Evolutionary conservation across 2,329 filamentous ascomycete species (phyloP).

Genomic region (Ciborinia camelliae): DNA sequence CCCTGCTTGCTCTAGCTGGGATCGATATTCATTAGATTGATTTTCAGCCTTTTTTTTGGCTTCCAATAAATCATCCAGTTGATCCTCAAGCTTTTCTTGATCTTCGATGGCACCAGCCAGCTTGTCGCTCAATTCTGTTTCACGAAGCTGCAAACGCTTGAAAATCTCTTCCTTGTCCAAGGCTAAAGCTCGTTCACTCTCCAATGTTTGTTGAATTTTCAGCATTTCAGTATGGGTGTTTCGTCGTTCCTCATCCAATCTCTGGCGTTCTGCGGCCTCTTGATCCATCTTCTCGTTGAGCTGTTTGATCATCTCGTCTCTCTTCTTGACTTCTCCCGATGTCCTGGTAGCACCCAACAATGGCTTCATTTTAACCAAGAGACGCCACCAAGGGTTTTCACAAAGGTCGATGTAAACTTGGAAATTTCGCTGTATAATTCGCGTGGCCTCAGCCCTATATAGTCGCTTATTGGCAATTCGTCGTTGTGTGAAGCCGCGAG

Average conservation of each 20-base stretch:
- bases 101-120: slow-evolving; percentile 88
- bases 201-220: slow-evolving; percentile 86
- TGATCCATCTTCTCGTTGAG: slow-evolving; percentile 79
- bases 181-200: slow-evolving; percentile 92
- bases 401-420: slow-evolving; percentile 86
- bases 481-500: slow-evolving; percentile 84
- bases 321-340: slow-evolving; percentile 88
- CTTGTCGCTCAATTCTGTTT: slow-evolving; percentile 89
- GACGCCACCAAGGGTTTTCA: slow-evolving; percentile 94
- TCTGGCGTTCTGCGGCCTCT: slow-evolving; percentile 70
- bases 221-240: slow-evolving; percentile 84
- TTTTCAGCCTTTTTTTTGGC: slow-evolving; percentile 87
- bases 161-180: slow-evolving; percentile 99
- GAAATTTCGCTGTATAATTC: slow-evolving; percentile 93
- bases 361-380: slow-evolving; percentile 93
- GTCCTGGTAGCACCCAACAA: slow-evolving; percentile 88
- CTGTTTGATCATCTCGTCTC: slow-evolving; percentile 88
- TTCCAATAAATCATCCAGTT: slow-evolving; percentile 82
- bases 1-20: slow-evolving; percentile 87
- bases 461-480: slow-evolving; percentile 88
- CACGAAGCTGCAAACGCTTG: slow-evolving; percentile 88
- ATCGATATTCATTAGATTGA: slow-evolving; percentile 73
- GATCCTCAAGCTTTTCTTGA: slow-evolving; percentile 89
- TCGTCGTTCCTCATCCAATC: slow-evolving; percentile 85
- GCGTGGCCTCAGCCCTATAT: slow-evolving; percentile 89